Base-by-base conservation (phyloP, 164 flowering plant species). In the Houttuynia cordata region DNA sequence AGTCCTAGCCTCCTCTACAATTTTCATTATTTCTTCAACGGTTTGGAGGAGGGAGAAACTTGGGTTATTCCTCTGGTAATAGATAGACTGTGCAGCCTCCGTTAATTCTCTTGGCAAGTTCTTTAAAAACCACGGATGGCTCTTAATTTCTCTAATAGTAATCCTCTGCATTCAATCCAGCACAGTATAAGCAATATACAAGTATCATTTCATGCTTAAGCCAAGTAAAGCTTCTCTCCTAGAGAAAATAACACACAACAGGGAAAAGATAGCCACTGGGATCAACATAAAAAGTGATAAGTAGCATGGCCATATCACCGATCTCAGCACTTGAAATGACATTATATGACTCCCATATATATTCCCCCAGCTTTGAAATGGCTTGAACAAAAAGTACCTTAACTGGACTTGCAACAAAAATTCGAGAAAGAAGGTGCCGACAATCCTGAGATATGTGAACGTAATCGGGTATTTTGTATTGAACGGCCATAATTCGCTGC, bases 121-220 rank as follows among this genome's bases (percentile, higher is more conserved):
- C 84, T 90, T 93, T 54, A 90, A 66, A 68, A 89, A 93, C 97
- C 98, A 92, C 56, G 98, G 96, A 57, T 89, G 96, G 64, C 24
- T 87, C 78, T 89, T 92, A 24, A 92, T 92, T 59, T 89, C 96
- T 60, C 78, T 81, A 15, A 92, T 67, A 19, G 78, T 70, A 58
- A 85, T 76, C 64, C 98, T 84, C 98, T 89, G 89, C 73, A 72
- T 52, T 25, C 52, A 30, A 45, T 17, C 13, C 13, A 17, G 13
- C 15, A 45, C 17, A 45, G 49, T 45, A 45, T 45, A 45, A 12
- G 49, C 14, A 17, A 12, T 12, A 45, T 45, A 45, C 49, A 45
- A 45, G 14, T 3, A 45, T 45, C 49, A 2, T 45, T 45, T 30
- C 37, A 30, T 30, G 37, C 37, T 30, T 30, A 30, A 30, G 37